Conservation (phyloP, 1,139 yeast genomes). For the Taphrina flavorubra region DNA sequence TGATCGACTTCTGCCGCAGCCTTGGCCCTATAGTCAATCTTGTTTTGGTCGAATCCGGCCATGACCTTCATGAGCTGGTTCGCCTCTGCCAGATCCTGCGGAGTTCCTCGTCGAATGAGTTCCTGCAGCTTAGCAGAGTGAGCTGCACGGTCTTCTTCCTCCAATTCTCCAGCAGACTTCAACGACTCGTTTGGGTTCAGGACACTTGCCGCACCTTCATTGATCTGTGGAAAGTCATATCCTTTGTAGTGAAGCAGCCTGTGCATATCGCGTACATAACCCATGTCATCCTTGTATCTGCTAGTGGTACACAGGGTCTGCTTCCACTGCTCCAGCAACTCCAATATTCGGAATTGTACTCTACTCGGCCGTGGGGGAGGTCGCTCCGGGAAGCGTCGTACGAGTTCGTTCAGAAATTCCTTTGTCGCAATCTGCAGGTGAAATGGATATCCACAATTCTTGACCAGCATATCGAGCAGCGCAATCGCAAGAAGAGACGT, state of each 20-base stretch:
- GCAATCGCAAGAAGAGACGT: conserved; percentile 67
- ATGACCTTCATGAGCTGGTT: conserved; percentile 94
- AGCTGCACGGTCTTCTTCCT: conserved; percentile 88
- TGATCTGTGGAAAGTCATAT: conserved; percentile 77
- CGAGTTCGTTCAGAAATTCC: conserved; percentile 91
- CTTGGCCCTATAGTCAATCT: conserved; percentile 81
- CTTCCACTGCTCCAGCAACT: conserved; percentile 96
- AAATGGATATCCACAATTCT: conserved; percentile 97
- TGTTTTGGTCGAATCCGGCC: conserved; percentile 77
- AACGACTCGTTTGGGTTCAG: conserved; percentile 85
- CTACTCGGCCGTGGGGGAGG: conserved; percentile 87
- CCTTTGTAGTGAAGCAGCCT: conserved; percentile 84
- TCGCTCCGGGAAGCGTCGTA: conserved; percentile 89
- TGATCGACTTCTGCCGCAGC: conserved; percentile 85
- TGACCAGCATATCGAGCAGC: conserved; percentile 84
- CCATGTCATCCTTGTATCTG: conserved; percentile 87
- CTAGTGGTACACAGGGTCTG: conserved; percentile 92
- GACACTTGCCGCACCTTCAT: conserved; percentile 89
- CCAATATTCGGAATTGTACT: conserved; percentile 81
- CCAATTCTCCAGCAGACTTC: conserved; percentile 87
- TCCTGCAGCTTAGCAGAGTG: conserved; percentile 96
- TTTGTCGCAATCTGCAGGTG: conserved; percentile 93
- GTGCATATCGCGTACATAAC: conserved; percentile 94
- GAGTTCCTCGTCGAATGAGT: conserved; percentile 91
- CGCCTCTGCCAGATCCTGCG: conserved; percentile 94